Conservation (phyloP, 2,329 filamentous ascomycete genomes). For the Metarhizium anisopliae region DNA sequence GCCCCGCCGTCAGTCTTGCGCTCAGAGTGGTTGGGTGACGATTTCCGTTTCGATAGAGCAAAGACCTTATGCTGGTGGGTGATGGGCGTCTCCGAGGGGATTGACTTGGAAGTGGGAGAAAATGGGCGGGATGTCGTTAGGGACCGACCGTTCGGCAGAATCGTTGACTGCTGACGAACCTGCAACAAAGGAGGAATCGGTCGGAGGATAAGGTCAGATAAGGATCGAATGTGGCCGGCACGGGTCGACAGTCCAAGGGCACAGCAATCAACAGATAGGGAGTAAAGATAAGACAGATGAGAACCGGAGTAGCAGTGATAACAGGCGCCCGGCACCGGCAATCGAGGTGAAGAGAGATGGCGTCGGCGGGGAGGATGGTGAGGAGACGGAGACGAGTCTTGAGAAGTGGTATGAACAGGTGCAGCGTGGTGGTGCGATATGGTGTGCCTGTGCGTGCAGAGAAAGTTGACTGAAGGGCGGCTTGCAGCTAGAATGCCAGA, state of each 20-base stretch:
- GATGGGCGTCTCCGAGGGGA: not conserved
- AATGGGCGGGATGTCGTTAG: not conserved
- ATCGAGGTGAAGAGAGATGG: not conserved
- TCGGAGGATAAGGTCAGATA: not conserved
- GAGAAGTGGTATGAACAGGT: not conserved
- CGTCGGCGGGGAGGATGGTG: not conserved
- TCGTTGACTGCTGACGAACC: not conserved
- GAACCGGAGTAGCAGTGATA: not conserved
- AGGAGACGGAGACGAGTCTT: not conserved
- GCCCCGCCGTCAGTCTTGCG: slow-evolving; percentile 17
- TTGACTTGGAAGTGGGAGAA: not conserved
- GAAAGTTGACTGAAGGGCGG: not conserved
- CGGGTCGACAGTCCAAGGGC: not conserved
- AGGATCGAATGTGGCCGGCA: not conserved
- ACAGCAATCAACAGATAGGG: not conserved
- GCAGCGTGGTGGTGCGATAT: not conserved
- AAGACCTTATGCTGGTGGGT: not conserved
- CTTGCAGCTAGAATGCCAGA: not conserved
- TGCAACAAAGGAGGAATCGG: not conserved
- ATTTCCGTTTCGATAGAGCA: slow-evolving; percentile 4
- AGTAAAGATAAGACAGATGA: not conserved
- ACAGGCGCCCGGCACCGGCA: not conserved
- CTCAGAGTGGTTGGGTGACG: slow-evolving; percentile 10
- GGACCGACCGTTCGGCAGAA: not conserved
- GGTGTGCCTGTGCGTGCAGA: too few relatives aligned